Percentiles rank a stretch among this genome's conserved stretches.
These are phyloP conservation scores for Solanum clarkiae DNA, from an alignment of 257 asterid genomes.

Conservation along the genomic window DNA sequence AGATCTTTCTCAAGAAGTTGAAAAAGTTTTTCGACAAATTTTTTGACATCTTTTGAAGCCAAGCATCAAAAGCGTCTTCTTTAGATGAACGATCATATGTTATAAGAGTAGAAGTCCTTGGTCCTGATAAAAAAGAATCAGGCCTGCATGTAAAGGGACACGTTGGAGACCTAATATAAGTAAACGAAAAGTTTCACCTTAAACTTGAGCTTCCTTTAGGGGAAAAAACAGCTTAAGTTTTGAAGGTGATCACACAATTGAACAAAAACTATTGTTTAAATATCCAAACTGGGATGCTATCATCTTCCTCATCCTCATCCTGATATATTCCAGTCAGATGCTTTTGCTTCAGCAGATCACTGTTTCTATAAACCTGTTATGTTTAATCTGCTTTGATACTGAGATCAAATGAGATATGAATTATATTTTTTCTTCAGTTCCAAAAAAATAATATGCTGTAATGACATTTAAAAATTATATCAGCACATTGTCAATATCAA, in stretches of 20 bases:
- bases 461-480: not conserved
- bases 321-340: not conserved
- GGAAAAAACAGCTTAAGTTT: not conserved
- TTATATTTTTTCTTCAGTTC: not conserved
- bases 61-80: not conserved
- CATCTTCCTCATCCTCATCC: not conserved
- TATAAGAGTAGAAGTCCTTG: not conserved
- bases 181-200: not conserved
- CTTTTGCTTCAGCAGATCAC: not conserved
- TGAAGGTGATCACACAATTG: not conserved
- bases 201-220: not conserved
- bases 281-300: not conserved
- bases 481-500: not conserved
- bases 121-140: not conserved
- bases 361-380: not conserved
- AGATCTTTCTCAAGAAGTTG: not conserved
- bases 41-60: not conserved
- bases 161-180: not conserved
- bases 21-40: not conserved
- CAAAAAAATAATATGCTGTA: not conserved
- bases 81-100: not conserved
- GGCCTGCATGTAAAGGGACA: not conserved
- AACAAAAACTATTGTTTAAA: not conserved
- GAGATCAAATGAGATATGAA: not conserved
- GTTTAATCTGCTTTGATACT: not conserved